These are phyloP conservation scores for Pythium aristosporum DNA, from an alignment of 352 stramenopile genomes.

Conservation along the genomic window DNA sequence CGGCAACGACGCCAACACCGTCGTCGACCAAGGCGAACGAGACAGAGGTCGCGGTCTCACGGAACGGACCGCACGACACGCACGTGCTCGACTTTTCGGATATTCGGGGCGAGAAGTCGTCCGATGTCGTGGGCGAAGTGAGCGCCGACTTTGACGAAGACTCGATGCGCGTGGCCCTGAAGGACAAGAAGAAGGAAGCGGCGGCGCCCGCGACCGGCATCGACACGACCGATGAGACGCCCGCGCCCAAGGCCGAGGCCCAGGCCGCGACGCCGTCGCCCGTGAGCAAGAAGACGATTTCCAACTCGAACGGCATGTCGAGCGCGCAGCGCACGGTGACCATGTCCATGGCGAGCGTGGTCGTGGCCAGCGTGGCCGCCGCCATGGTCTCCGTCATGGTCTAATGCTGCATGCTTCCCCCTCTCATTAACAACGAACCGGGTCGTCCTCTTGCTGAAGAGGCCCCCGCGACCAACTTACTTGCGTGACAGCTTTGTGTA, in stretches of 20 bases:
- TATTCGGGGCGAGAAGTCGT: slow-evolving; percentile 11
- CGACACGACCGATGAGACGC: background rate
- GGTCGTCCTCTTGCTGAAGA: too few relatives aligned
- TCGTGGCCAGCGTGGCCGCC: background rate
- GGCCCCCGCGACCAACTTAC: too few relatives aligned
- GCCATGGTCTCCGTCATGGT: too few relatives aligned
- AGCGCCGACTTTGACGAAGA: background rate
- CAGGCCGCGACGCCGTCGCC: slow-evolving; percentile 11
- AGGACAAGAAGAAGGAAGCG: background rate
- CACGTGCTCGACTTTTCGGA: slow-evolving; percentile 22
- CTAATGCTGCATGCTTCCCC: too few relatives aligned
- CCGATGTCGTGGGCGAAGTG: slow-evolving; percentile 14
- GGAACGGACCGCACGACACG: background rate
- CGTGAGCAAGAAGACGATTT: slow-evolving; percentile 11
- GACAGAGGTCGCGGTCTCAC: background rate
- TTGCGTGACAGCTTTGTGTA: too few relatives aligned
- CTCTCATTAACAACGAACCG: too few relatives aligned
- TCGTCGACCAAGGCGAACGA: background rate
- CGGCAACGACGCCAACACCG: background rate
- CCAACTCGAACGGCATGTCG: slow-evolving; percentile 7
- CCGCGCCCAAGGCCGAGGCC: background rate
- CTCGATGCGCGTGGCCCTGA: background rate
- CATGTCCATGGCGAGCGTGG: background rate
- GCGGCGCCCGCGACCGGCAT: background rate
- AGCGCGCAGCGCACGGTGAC: background rate